A percentile compares a stretch with the other conserved stretches of the same genome.
phyloP scores from a whole-genome alignment of 169 alveolate genomes.

The Toxoplasma gondii region DNA sequence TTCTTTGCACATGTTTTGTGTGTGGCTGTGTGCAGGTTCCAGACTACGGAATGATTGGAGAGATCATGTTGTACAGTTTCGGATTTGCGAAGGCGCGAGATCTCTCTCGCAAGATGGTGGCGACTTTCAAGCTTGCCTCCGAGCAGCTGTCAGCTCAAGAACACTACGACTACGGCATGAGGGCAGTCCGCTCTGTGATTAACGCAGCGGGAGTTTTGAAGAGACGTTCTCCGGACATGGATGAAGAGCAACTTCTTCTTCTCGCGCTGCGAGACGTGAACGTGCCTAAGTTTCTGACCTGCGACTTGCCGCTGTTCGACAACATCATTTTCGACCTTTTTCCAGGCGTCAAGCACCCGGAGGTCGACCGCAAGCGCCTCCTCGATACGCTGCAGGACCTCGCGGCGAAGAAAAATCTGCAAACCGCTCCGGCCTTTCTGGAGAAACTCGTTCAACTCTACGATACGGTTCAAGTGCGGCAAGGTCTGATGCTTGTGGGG shows the following conservation, averaged over 20 bases:
- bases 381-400: conserved; percentile 76
- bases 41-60: conserved; percentile 94
- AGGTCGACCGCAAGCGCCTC: conserved; percentile 87
- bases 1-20: not conserved
- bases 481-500: conserved; percentile 96
- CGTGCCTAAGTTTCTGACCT: conserved; percentile 94
- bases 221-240: conserved; percentile 72
- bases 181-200: conserved; percentile 92
- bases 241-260: conserved; percentile 90
- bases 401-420: conserved; percentile 81
- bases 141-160: conserved; percentile 91
- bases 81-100: conserved; percentile 93
- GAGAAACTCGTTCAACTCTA: conserved; percentile 90
- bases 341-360: conserved; percentile 92
- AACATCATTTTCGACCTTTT: conserved; percentile 93
- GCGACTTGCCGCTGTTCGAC: conserved; percentile 94
- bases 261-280: conserved; percentile 95
- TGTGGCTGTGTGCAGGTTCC: conserved; percentile 84
- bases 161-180: conserved; percentile 94
- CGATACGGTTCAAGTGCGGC: conserved; percentile 95
- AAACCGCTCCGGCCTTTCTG: conserved; percentile 86
- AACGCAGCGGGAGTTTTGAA: conserved; percentile 68
- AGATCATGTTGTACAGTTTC: conserved; percentile 93
- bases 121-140: conserved; percentile 86
- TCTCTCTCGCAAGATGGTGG: conserved; percentile 89